Evolutionary conservation across 164 flowering plant genomes (phyloP).

Genomic region (Chloranthus sessilifolius): DNA sequence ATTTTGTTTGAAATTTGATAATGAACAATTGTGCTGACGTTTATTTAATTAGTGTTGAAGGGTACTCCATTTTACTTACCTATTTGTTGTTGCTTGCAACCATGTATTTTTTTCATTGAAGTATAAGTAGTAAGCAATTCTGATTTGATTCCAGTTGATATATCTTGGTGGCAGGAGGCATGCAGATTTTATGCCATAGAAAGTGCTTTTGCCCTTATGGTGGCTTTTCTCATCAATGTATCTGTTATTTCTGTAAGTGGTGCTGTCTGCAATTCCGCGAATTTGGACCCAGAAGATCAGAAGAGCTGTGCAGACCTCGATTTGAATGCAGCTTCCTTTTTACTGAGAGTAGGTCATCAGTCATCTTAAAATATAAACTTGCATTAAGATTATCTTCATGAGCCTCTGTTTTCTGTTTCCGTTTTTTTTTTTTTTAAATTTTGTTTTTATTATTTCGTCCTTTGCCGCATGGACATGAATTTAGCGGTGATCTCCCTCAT

Average conservation of each 20-base stretch:
- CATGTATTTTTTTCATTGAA: neutral
- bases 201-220: constrained; percentile 72
- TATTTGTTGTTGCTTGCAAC: neutral
- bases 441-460: neutral
- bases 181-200: constrained; percentile 84
- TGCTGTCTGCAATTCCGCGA: constrained; percentile 68
- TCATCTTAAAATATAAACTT: neutral
- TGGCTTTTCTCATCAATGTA: constrained; percentile 87
- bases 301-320: constrained; percentile 60
- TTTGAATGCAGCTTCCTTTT: constrained; percentile 81
- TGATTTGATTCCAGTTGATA: neutral
- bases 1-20: neutral
- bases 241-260: constrained; percentile 87
- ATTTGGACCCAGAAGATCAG: constrained; percentile 47
- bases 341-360: constrained; percentile 28
- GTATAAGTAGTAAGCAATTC: neutral
- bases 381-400: neutral
- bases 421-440: neutral
- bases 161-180: constrained; percentile 61
- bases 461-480: neutral
- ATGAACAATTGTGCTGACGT: too few relatives aligned
- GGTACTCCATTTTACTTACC: too few relatives aligned
- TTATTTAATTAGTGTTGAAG: too few relatives aligned
- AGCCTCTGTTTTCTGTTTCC: neutral
- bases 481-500: neutral